Base-by-base conservation (phyloP, 192 early-diverging fungal species). In the Mycoemilia scoparia region DNA sequence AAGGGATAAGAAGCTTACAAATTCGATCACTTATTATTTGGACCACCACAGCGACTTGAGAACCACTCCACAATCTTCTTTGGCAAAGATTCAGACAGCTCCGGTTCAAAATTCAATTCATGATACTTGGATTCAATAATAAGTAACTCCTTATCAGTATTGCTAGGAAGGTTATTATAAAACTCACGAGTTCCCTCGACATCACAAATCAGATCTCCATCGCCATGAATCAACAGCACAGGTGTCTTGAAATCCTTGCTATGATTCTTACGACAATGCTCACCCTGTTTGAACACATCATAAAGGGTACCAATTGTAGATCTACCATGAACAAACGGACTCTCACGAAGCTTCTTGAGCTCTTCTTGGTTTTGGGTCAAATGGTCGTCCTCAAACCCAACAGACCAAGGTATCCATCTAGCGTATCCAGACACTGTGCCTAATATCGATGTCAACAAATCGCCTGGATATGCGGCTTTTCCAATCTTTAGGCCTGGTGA, bases 91-190 rank as follows among this genome's bases (percentile, higher is more conserved):
- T n/a, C n/a, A n/a, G n/a, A n/a, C 14, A 52, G 21, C 29, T 63
- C 39, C 26, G 52, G 40, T 18, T 63, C 54, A 45, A 52, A 57
- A 22, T 63, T 52, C 22, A 63, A 39, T 44, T 66, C 64, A 21
- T 66, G 64, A 39, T 54, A 66, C 21, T 39, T 46, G 34, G 56
- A 21, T 24, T 52, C 49, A 24, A 39, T 36, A 26, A 47, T 51
- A 25, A 32, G 31, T 10, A 32, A 20, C 38, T 66, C 32, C 50
- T 66, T 66, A 29, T 66, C 64, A 25, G 60, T 35, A 5, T 32
- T 19, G 4, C 28, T 44, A n/a, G 64, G 57, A 16, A 66, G 44
- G 2, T 19, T 31, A 16, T 32, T 25, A 24, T 29, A 57, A 38
- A 60, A 57, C 21, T 35, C 24, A 9, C 40, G 34, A 0, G 64